A percentile compares a stretch with the other conserved stretches of the same genome.
Conservation (phyloP, 768 basidiomycete species). For the Chalciporus piperatus region DNA sequence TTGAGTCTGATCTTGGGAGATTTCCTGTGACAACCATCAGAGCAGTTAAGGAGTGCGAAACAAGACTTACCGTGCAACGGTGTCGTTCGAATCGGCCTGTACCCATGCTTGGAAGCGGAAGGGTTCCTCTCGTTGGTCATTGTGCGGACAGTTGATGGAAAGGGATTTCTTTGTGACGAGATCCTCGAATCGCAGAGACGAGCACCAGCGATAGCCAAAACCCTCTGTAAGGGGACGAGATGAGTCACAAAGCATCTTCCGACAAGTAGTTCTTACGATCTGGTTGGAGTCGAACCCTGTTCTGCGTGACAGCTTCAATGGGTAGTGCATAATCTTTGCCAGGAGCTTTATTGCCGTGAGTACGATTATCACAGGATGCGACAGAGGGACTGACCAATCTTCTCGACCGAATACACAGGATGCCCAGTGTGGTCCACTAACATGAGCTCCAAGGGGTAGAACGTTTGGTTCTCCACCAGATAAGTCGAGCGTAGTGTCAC, state of each 20-base stretch:
- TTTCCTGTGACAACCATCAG: constrained; percentile 45
- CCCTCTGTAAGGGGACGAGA: constrained; percentile 57
- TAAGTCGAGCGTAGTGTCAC: constrained; percentile 93
- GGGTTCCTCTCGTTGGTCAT: constrained; percentile 75
- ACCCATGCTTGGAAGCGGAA: constrained; percentile 95
- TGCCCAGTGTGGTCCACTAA: constrained; percentile 84
- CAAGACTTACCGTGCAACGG: constrained; percentile 47
- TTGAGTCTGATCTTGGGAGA: constrained; percentile 83
- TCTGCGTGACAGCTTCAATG: constrained; percentile 81
- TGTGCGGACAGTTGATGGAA: constrained; percentile 82
- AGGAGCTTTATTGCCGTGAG: constrained; percentile 74
- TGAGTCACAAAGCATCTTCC: constrained; percentile 1
- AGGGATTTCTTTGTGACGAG: constrained; percentile 66
- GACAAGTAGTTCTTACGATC: constrained; percentile 63
- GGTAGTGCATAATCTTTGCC: constrained; percentile 88
- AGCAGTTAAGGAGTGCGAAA: background rate
- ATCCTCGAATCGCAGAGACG: constrained; percentile 87
- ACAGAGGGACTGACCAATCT: constrained; percentile 54
- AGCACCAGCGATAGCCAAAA: constrained; percentile 94
- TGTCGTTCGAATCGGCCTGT: constrained; percentile 64
- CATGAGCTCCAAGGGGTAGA: constrained; percentile 90
- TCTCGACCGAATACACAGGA: constrained; percentile 76
- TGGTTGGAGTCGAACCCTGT: constrained; percentile 83
- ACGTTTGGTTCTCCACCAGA: constrained; percentile 84
- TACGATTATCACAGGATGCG: constrained; percentile 20